Base-by-base conservation (phyloP, 371 early-diverging fungal species). In the Capillidium rhysosporum region DNA sequence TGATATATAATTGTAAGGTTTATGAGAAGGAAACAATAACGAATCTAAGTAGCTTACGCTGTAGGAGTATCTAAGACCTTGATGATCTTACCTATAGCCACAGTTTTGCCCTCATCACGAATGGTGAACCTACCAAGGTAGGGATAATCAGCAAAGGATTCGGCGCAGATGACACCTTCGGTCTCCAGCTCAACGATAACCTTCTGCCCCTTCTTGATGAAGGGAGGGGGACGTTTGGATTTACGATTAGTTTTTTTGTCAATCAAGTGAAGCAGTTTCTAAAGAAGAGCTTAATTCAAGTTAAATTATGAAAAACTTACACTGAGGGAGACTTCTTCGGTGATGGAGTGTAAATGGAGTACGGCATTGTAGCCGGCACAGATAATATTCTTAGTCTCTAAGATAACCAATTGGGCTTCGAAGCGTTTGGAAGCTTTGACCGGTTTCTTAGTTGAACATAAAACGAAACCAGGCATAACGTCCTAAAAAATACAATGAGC, bases 81-180 rank as follows among this genome's bases (percentile, higher is more conserved):
- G 59, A 82, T 79, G 25, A 94, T 70, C 66, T 89, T 88, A 60
- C 97, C 94, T 56, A 96, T 84, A 30, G 94, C 97, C 66, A 96
- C 81, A 18, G 97, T 95, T 52, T 58, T 66, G 67, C 84, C 85
- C 76, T 94, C 93, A 63, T 94, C 93, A 62, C 98, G 85, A 24
- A 97, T 71, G 26, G 92, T 94, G 73, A 97, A 95, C 45, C 98
- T 79, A 45, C 98, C 95, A 26, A 97, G 68, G 66, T 92, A 92
- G 46, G 87, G 84, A 59, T 81, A 79, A 34, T 89, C 85, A 16
- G 71, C 75, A 68, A 80, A 93, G 20, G 80, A 69, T 63, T 97
- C 97, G 14, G 91, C 64, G 64, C 92, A 91, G 23, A 90, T 63
- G 12, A 83, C 72, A 30, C 74, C 75, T 40, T 69, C 47, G 16